Conservation (phyloP, 2,329 filamentous ascomycete genomes). For the Epicoccum sorghinum region DNA sequence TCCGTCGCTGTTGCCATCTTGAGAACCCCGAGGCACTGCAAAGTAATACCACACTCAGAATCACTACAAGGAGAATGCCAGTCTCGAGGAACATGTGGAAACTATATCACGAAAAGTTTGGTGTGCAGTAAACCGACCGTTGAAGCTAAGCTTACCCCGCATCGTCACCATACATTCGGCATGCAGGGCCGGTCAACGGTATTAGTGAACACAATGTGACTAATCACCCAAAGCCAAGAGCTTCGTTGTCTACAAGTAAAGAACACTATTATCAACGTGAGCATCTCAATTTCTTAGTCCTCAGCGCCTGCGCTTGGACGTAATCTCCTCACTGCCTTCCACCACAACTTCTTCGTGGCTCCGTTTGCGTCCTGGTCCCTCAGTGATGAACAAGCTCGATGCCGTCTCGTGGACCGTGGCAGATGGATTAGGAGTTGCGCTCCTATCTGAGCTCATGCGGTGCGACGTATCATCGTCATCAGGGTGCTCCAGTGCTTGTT, state of each 20-base stretch:
- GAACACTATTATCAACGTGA: too few species aligned
- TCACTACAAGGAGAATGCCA: background rate
- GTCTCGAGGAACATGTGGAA: background rate
- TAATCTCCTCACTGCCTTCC: background rate
- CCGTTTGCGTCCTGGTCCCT: background rate
- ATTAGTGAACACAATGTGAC: background rate
- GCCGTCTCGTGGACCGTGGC: conserved; percentile 6
- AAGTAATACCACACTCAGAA: background rate
- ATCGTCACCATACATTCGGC: background rate
- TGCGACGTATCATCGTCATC: background rate
- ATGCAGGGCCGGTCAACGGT: background rate
- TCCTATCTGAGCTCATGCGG: background rate
- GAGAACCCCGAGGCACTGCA: background rate
- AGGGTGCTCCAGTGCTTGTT: conserved; percentile 19
- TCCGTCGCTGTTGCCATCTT: background rate
- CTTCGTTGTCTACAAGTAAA: too few species aligned
- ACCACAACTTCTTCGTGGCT: background rate
- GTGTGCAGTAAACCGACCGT: background rate
- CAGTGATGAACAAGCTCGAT: conserved; percentile 16
- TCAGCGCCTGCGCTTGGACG: background rate
- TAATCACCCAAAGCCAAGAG: background rate
- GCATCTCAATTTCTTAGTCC: too few species aligned
- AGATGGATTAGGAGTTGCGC: conserved; percentile 2
- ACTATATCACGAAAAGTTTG: background rate
- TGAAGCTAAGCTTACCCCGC: conserved; percentile 12